Base-by-base conservation (phyloP, 129 eudicot species). In the Tanacetum coccineum region DNA sequence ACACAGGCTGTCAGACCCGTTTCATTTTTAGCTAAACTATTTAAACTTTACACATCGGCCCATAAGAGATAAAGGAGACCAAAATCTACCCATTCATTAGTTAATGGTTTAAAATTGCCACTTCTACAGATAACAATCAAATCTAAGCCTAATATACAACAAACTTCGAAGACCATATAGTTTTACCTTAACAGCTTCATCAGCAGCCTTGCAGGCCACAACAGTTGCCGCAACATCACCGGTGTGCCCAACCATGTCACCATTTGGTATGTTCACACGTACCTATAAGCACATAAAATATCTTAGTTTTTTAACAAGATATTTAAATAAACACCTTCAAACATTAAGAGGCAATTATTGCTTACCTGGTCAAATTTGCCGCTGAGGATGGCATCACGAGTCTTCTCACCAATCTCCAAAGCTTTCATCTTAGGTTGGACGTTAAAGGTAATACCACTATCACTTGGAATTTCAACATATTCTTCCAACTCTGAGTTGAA, bases 241-340 rank as follows among this genome's bases (percentile, higher is more conserved):
- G 1, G 96, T 92, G 76, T 88, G 98, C 66, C 98, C 98, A 62
- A 92, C 98, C 98, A 92, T 92, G 78, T 92, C 98, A 44, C 91
- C 71, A 60, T 88, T 92, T 42, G 98, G 98, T 13, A 92, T 77
- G 87, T 92, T 92, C 58, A 92, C 96, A 57, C 98, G 98, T 20
- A 88, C 88, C 98, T 92, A 69, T 72, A 64, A 14, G 4, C 32
- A 55, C 39, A 74, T 22, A 12, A 13, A 22, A 40, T 14, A 64
- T 21, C 30, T 62, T 61, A 36, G 36, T 39, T 15, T 36, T 17
- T 8, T 25, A 46, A 60, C 9, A 42, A 14, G 17, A 44, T 11
- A 28, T 4, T 44, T 39, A 25, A 54, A 22, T 13, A 14, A 20
- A 13, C 4, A 53, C 28, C 18, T 48, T 2, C n/a, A 19, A 6